Conservation (phyloP, 345 rosid genomes). For the Rhizophora apiculata region DNA sequence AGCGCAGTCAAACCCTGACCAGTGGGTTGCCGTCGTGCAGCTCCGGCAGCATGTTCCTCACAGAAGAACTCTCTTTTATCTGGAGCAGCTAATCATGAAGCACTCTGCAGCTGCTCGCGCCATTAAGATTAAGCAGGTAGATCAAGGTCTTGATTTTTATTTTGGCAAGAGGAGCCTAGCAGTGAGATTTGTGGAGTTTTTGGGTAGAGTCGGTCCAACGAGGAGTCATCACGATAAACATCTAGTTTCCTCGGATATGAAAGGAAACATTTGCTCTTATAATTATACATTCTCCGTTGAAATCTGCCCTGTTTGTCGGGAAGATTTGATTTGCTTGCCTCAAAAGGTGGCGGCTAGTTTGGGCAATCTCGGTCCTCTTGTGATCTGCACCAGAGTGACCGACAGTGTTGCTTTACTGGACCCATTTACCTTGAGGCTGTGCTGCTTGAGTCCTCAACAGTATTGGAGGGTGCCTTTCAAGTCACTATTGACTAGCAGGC, state of each 20-base stretch:
- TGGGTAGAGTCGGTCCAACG: slow-evolving; percentile 47
- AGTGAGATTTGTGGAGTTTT: slow-evolving; percentile 46
- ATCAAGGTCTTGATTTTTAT: slow-evolving; percentile 60
- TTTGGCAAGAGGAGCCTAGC: slow-evolving; percentile 55
- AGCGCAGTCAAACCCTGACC: slow-evolving; percentile 56
- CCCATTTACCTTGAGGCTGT: slow-evolving; percentile 45
- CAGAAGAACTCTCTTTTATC: slow-evolving; percentile 47
- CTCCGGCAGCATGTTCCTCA: slow-evolving; percentile 61
- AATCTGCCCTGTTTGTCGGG: slow-evolving; percentile 55
- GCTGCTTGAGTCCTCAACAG: slow-evolving; percentile 49
- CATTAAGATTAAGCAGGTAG: slow-evolving; percentile 51
- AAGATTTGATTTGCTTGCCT: slow-evolving; percentile 54
- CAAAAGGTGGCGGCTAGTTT: slow-evolving; percentile 33
- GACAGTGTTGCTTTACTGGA: slow-evolving; percentile 48
- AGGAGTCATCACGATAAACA: slow-evolving; percentile 40
- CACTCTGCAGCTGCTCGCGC: slow-evolving; percentile 50
- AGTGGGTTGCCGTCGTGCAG: slow-evolving; percentile 59
- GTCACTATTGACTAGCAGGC: slow-evolving; percentile 44
- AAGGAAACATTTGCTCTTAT: slow-evolving; percentile 48
- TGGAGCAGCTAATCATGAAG: slow-evolving; percentile 54
- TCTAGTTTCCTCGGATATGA: slow-evolving; percentile 49
- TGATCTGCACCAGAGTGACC: slow-evolving; percentile 53
- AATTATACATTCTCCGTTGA: slow-evolving; percentile 57
- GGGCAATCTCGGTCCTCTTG: slow-evolving; percentile 59
- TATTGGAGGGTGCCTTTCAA: slow-evolving; percentile 41